Percentiles rank a stretch among this genome's conserved stretches.
phyloP scores from a whole-genome alignment of 2,329 filamentous ascomycete genomes.

The Basipetospora sp. region DNA sequence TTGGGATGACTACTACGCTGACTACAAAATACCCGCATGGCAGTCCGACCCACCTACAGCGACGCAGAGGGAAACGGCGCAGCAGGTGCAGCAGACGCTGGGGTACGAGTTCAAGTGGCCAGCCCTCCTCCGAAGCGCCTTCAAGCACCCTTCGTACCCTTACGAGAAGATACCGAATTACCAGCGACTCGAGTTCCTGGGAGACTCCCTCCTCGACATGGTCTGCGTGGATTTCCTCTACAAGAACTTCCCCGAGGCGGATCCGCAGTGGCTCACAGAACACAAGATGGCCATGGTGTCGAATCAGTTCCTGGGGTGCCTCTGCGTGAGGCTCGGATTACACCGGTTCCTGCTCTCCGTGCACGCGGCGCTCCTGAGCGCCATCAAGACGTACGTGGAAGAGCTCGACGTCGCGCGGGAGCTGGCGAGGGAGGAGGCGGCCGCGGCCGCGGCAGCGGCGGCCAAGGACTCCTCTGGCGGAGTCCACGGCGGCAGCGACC shows the following conservation, averaged over 20 bases:
- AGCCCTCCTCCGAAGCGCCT: conserved; percentile 65
- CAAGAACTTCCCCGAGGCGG: conserved; percentile 57
- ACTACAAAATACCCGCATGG: conserved; percentile 57
- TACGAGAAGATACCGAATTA: conserved; percentile 76
- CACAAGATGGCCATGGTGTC: conserved; percentile 99
- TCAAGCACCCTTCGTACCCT: conserved; percentile 75
- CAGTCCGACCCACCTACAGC: conserved; percentile 49
- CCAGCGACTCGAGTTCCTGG: conserved; percentile 81
- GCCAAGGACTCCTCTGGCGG: conserved; percentile 32
- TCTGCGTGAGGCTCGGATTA: conserved; percentile 66
- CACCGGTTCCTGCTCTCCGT: conserved; percentile 52
- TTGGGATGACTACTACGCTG: conserved; percentile 59
- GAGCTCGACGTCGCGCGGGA: conserved; percentile 39
- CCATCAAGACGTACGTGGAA: conserved; percentile 39
- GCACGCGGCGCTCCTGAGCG: conserved; percentile 18
- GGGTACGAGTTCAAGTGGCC: conserved; percentile 58
- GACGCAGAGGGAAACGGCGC: conserved; percentile 52
- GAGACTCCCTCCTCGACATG: conserved; percentile 79
- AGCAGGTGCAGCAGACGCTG: conserved; percentile 43
- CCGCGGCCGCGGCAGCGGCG: conserved; percentile 17
- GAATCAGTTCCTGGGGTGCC: conserved; percentile 78
- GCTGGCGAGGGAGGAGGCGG: conserved; percentile 16
- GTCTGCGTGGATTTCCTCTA: conserved; percentile 73
- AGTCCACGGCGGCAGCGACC: too few relatives aligned
- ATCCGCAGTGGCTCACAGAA: conserved; percentile 93